Percentiles rank a stretch among this genome's conserved stretches.
Evolutionary conservation across 2,329 filamentous ascomycete species (phyloP).

Genomic region (Diaporthe citri): DNA sequence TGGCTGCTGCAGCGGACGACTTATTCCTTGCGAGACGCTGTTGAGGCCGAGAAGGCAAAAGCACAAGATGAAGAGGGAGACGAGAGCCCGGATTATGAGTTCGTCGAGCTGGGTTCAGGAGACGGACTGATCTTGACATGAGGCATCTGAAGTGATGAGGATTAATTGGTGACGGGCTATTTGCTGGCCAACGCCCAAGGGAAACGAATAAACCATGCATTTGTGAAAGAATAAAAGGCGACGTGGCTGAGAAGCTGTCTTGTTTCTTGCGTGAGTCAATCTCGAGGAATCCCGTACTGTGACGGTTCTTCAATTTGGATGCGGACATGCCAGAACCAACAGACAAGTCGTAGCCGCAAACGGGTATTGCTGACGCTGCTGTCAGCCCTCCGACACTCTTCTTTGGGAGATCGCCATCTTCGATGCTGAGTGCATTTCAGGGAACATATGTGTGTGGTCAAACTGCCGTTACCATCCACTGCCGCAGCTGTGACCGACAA

Average conservation of each 20-base stretch:
- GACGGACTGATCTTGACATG: constrained; percentile 64
- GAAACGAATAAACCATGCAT: no score
- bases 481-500: neutral
- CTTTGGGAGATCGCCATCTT: neutral
- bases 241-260: neutral
- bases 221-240: neutral
- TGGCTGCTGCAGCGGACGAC: constrained; percentile 59
- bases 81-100: constrained; percentile 57
- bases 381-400: neutral
- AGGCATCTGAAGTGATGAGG: neutral
- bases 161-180: neutral
- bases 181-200: neutral
- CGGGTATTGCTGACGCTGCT: neutral
- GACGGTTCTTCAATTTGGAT: neutral
- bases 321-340: neutral
- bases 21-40: constrained; percentile 59
- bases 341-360: constrained; percentile 3
- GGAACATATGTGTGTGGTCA: neutral
- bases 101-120: constrained; percentile 67
- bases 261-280: neutral
- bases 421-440: neutral
- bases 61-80: constrained; percentile 37
- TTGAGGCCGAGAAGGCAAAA: constrained; percentile 52
- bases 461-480: neutral
- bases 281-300: neutral